A percentile compares a stretch with the other conserved stretches of the same genome.
These are phyloP conservation scores for Daldinia concentrica DNA, from an alignment of 495 filamentous ascomycete species.

Conservation along the genomic window DNA sequence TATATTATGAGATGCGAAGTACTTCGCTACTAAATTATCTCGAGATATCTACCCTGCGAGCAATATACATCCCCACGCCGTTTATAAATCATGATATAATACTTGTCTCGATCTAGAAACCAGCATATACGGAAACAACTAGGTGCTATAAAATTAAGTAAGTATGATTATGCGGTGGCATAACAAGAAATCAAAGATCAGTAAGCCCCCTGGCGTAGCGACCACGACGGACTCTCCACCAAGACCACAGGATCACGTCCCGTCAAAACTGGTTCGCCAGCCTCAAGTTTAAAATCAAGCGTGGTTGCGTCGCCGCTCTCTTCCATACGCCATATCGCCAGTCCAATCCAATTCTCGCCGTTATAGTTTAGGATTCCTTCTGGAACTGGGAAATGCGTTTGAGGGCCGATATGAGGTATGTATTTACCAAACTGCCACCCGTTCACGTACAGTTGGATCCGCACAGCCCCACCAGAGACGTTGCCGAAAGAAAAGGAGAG, in stretches of 20 bases:
- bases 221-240: conserved; percentile 61
- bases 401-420: conserved; percentile 72
- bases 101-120: too few relatives aligned
- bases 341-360: conserved; percentile 68
- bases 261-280: conserved; percentile 63
- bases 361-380: conserved; percentile 73
- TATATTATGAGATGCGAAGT: too few relatives aligned
- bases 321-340: conserved; percentile 69
- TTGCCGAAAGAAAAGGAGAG: conserved; percentile 68
- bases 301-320: conserved; percentile 63
- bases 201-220: conserved; percentile 62
- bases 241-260: conserved; percentile 61
- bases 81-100: too few relatives aligned
- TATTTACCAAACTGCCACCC: conserved; percentile 80
- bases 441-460: conserved; percentile 73
- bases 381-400: conserved; percentile 72
- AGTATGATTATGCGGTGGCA: too few relatives aligned
- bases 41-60: too few relatives aligned
- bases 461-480: conserved; percentile 54
- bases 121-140: too few relatives aligned
- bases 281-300: conserved; percentile 59
- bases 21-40: too few relatives aligned
- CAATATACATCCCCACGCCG: too few relatives aligned
- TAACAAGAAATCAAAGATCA: conserved; percentile 32
- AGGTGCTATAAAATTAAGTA: too few relatives aligned